These are phyloP conservation scores for Deuterostichococcus epilithicus DNA, from an alignment of 139 green algal species.

Conservation along the genomic window DNA sequence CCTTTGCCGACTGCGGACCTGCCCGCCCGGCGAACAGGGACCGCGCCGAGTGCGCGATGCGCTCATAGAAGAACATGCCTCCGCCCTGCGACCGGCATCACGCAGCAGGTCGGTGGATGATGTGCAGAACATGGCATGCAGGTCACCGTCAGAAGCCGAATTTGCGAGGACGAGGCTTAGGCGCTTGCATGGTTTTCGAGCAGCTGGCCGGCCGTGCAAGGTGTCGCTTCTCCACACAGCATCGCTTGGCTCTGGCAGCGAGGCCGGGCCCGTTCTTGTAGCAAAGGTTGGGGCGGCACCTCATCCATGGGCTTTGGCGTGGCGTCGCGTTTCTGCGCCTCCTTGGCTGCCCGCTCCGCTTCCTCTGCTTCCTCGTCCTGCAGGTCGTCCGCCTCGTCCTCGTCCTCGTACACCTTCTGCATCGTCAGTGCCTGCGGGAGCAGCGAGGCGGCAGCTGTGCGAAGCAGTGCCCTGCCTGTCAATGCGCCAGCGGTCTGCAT, in stretches of 20 bases:
- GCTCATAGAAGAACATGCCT: conserved; percentile 4
- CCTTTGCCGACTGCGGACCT: no score
- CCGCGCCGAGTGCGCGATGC: neutral
- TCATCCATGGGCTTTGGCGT: conserved; percentile 24
- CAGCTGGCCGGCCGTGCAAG: no score
- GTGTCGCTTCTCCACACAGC: no score
- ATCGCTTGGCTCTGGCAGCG: no score
- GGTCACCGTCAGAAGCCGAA: neutral
- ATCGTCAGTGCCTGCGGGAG: conserved; percentile 35
- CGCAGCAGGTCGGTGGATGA: neutral
- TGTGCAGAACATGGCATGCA: neutral
- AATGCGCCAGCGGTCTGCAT: neutral
- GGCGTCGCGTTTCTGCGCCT: neutral
- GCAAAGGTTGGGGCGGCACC: neutral
- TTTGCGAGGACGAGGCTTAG: no score
- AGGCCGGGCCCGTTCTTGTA: no score
- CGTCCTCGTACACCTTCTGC: conserved; percentile 28
- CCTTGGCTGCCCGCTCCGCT: neutral
- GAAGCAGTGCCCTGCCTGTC: neutral
- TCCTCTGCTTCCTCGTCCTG: conserved; percentile 17
- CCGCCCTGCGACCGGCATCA: conserved; percentile 4
- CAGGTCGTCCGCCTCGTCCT: conserved; percentile 46
- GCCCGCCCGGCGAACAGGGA: no score
- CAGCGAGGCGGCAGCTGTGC: no score
- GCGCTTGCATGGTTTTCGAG: no score